Percentiles rank a stretch among this genome's conserved stretches.
Evolutionary conservation across 139 green algal genomes (phyloP).

Genomic region (Chlamydomonas schloesseri): DNA sequence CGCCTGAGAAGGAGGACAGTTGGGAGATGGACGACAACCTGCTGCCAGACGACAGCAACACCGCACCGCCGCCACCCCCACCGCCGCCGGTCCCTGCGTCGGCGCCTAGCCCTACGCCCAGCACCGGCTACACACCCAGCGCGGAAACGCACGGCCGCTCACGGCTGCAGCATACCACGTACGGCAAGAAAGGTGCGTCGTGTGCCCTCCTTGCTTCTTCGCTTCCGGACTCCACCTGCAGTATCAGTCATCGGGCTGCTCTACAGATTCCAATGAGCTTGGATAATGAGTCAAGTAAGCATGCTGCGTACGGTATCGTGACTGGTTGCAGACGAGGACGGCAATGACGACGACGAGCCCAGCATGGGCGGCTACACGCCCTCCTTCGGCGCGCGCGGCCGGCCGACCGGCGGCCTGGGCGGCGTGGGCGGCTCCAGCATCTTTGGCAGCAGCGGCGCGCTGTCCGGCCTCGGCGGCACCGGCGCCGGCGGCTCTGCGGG

Average conservation of each 20-base stretch:
- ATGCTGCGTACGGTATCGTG: no score
- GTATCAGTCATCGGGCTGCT: no score
- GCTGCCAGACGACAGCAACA: conserved; percentile 43
- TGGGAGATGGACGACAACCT: conserved; percentile 51
- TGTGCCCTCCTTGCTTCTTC: no score
- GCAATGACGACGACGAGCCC: conserved; percentile 9
- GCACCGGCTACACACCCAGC: conserved; percentile 23
- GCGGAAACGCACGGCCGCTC: neutral
- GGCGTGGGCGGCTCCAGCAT: neutral
- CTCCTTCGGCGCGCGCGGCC: neutral
- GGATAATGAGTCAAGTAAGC: no score
- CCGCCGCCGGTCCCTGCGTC: neutral
- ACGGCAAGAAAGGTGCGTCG: neutral
- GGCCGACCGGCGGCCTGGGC: neutral
- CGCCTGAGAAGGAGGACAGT: conserved; percentile 23
- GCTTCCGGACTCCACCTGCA: no score
- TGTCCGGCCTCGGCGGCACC: neutral
- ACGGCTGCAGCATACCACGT: conserved; percentile 7
- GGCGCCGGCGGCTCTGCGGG: neutral
- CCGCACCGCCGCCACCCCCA: neutral
- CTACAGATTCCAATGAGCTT: no score
- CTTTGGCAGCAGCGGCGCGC: neutral
- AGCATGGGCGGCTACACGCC: conserved; percentile 48
- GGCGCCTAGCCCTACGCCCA: neutral
- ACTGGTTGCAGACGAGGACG: neutral